A percentile compares a stretch with the other conserved stretches of the same genome.
Evolutionary conservation across 139 green algal genomes (phyloP).

Genomic region (Chlamydomonas applanata): DNA sequence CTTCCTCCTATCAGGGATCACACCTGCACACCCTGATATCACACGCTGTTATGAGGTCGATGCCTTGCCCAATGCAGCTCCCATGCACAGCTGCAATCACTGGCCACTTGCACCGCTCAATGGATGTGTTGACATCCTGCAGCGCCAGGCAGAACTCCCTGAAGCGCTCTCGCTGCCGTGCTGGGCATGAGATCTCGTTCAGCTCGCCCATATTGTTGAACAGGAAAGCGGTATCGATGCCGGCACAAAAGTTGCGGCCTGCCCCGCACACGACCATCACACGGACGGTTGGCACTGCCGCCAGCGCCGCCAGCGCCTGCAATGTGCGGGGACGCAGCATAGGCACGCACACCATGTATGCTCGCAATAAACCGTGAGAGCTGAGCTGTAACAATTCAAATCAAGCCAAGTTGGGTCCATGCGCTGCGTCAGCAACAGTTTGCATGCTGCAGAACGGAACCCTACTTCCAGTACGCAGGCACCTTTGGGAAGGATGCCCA

Average conservation of each 20-base stretch:
- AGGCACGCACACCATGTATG: too few species aligned
- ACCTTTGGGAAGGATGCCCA: neutral
- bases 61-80: constrained; percentile 81
- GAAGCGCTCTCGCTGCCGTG: neutral
- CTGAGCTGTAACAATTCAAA: too few species aligned
- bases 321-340: too few species aligned
- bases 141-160: neutral
- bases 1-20: too few species aligned
- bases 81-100: constrained; percentile 46
- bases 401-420: too few species aligned
- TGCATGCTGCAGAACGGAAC: too few species aligned
- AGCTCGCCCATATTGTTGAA: neutral
- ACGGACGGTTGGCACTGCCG: neutral
- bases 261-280: neutral
- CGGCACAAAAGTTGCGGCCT: neutral
- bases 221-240: constrained; percentile 4
- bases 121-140: constrained; percentile 21
- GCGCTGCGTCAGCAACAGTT: too few species aligned
- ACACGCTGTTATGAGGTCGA: constrained; percentile 85
- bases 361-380: too few species aligned
- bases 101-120: constrained; percentile 31
- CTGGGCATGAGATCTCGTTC: neutral
- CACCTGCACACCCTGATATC: constrained; percentile 77
- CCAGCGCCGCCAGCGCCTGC: constrained; percentile 1
- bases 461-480: too few species aligned